Evolutionary conservation across 208 protist species (phyloP), one percentile per base, ranked within the genome.

Genomic region (Trypanosoma cruzi): DNA sequence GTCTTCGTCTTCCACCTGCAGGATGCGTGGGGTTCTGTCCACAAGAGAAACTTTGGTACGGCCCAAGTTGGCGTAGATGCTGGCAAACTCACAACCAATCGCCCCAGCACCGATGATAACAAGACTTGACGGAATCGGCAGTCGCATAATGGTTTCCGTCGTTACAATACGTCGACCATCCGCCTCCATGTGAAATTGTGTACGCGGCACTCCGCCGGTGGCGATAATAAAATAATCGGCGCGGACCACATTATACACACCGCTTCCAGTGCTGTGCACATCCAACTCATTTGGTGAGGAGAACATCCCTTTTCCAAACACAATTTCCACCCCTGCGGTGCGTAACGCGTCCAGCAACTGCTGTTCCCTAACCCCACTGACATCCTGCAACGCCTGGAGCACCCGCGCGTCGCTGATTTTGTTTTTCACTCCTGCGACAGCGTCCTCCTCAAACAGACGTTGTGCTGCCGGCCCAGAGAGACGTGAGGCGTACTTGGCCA

Each of bases 81-180:
- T 85, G 0, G 93, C 90, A 70, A 97, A 97, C 52, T 97, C 93
- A 61, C 93, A 97, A 22, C 93, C 93, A 72, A 97, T 96, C 22
- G 96, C 90, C 70, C 93, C 93, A 6, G 93, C 93, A 44, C 93
- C 93, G 37, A 97, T 96, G 66, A 97, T 93, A 31, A 95, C 89
- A 48, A 94, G 79, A 49, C 88, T 95, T 70, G 91, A 92, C 0
- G 93, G 93, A 65, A 97, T 88, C 18, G 83, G 80, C 54, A 93
- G 75, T 29, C 67, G 55, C 88, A 96, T 95, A 46, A 97, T 94
- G 70, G 96, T 84, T 76, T 97, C 93, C 2, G 86, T 93, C 0
- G 90, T 97, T 61, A 95, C 90, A 29, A 97, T 79, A 36, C 92
- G 80, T 48, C 89, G 85, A 22, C 90, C 90, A 68, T 97, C 93